phyloP scores from a whole-genome alignment of 768 basidiomycete species.

The Serendipita sp. region DNA sequence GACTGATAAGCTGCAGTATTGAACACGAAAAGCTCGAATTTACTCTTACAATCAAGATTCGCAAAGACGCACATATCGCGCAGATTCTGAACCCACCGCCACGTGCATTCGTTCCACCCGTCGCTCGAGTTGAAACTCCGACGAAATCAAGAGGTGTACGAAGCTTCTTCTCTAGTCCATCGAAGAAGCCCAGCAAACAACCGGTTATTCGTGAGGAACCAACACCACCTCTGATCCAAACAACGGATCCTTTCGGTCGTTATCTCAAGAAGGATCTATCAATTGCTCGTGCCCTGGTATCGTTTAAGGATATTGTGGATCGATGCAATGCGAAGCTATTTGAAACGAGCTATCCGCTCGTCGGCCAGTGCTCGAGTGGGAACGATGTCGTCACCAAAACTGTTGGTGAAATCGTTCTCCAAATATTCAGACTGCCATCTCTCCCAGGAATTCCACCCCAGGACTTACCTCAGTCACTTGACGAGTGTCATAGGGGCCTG shows the following conservation, averaged over 20 bases:
- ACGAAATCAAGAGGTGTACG: slow-evolving; percentile 46
- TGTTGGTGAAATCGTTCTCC: slow-evolving; percentile 75
- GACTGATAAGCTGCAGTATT: slow-evolving; percentile 31
- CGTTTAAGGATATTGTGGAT: slow-evolving; percentile 71
- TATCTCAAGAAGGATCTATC: slow-evolving; percentile 77
- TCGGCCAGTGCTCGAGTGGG: slow-evolving; percentile 47
- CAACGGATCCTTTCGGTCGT: slow-evolving; percentile 52
- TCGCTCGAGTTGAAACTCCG: slow-evolving; percentile 25
- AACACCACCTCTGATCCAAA: slow-evolving; percentile 4
- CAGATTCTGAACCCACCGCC: slow-evolving; percentile 28
- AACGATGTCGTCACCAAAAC: slow-evolving; percentile 46
- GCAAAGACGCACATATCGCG: slow-evolving; percentile 67
- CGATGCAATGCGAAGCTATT: slow-evolving; percentile 75
- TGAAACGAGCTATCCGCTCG: slow-evolving; percentile 66
- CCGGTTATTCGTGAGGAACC: slow-evolving; percentile 23
- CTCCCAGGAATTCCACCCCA: slow-evolving; percentile 64
- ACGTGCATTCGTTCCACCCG: slow-evolving; percentile 18
- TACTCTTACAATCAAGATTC: slow-evolving; percentile 74
- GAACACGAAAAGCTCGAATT: slow-evolving; percentile 93
- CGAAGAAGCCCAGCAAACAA: slow-evolving; percentile 49
- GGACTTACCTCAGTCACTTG: slow-evolving; percentile 77
- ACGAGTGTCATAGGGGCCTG: slow-evolving; percentile 79
- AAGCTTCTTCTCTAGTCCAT: slow-evolving; percentile 50
- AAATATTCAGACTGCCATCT: slow-evolving; percentile 80
- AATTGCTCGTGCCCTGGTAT: slow-evolving; percentile 71